Evolutionary conservation across 2,329 filamentous ascomycete species (phyloP).

Genomic region (Fusarium goolgardi): DNA sequence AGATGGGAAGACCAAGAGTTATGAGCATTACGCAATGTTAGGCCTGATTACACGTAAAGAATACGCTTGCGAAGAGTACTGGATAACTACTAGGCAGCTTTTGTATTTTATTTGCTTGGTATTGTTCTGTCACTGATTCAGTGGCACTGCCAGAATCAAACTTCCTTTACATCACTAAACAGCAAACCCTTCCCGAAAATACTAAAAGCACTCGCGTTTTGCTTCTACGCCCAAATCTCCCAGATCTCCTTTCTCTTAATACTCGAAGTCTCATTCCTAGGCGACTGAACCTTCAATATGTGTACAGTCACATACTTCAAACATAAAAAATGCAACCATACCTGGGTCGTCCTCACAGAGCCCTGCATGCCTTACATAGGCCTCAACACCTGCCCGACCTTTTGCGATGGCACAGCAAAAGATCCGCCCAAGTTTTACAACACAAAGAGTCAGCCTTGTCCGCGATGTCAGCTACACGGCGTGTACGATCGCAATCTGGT

Average conservation of each 20-base stretch:
- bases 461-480: slow-evolving; percentile 54
- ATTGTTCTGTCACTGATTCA: slow-evolving; percentile 20
- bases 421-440: slow-evolving; percentile 51
- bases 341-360: slow-evolving; percentile 61
- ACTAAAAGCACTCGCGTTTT: neutral
- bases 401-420: slow-evolving; percentile 56
- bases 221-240: neutral
- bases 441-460: slow-evolving; percentile 56
- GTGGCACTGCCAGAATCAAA: slow-evolving; percentile 13
- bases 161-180: neutral
- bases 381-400: slow-evolving; percentile 61
- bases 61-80: slow-evolving; percentile 10
- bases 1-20: slow-evolving; percentile 20
- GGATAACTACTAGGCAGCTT: slow-evolving; percentile 2
- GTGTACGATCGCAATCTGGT: slow-evolving; percentile 61
- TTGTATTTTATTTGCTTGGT: slow-evolving; percentile 6
- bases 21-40: slow-evolving; percentile 20
- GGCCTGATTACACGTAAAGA: neutral
- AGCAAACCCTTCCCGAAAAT: slow-evolving; percentile 2
- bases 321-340: slow-evolving; percentile 63
- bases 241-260: neutral
- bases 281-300: slow-evolving; percentile 51
- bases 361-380: slow-evolving; percentile 63
- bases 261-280: neutral
- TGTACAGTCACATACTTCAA: slow-evolving; percentile 61